Conservation (phyloP, 2,329 filamentous ascomycete species). For the Colletotrichum liaoningense region DNA sequence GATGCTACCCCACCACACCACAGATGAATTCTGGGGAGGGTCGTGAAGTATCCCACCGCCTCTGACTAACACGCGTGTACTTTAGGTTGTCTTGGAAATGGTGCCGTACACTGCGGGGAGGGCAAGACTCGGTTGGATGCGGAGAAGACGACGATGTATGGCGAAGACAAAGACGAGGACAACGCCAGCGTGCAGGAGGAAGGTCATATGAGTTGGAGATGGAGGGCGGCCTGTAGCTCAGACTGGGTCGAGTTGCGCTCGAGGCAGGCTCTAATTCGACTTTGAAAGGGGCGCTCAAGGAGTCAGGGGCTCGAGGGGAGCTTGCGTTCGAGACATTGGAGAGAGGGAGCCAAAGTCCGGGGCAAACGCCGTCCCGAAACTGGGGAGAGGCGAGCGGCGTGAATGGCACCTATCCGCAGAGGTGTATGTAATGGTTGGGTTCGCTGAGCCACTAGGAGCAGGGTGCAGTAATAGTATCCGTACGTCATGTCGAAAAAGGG, state of each 20-base stretch:
- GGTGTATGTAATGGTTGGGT: background rate
- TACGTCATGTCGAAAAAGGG: slow-evolving; percentile 32
- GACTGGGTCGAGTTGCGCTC: slow-evolving; percentile 5
- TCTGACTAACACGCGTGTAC: background rate
- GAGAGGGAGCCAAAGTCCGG: background rate
- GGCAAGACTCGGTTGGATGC: background rate
- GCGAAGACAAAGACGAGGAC: background rate
- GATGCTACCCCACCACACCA: slow-evolving; percentile 18
- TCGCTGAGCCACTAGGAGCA: background rate
- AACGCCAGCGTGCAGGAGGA: background rate
- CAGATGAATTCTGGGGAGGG: slow-evolving; percentile 3
- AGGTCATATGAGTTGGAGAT: slow-evolving; percentile 16
- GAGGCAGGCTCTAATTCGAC: background rate
- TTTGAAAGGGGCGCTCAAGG: background rate
- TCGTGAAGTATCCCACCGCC: background rate
- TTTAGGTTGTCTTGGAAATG: background rate
- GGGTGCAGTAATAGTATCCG: background rate
- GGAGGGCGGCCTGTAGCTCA: slow-evolving; percentile 4
- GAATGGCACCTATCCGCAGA: background rate
- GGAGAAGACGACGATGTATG: background rate
- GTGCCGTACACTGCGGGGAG: background rate
- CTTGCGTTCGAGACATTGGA: background rate
- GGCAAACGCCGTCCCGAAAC: slow-evolving; percentile 1
- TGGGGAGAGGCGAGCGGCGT: background rate
- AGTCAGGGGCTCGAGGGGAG: background rate